Percentiles rank a stretch among this genome's conserved stretches.
Evolutionary conservation across 2,329 filamentous ascomycete species (phyloP).

Genomic region (Xylariales sp.): DNA sequence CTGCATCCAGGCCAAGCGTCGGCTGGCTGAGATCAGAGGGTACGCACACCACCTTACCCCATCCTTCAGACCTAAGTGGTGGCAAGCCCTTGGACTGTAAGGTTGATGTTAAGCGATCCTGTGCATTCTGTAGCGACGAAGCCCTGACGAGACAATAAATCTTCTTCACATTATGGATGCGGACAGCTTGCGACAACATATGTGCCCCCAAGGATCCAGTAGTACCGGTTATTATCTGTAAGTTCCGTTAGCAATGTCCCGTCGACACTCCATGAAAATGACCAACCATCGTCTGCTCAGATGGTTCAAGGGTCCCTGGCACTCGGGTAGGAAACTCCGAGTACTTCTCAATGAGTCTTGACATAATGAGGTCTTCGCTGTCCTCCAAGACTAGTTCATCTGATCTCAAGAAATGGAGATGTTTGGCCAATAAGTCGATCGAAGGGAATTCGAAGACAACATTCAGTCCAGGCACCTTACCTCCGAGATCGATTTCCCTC

Average conservation of each 20-base stretch:
- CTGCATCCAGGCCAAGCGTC: conserved; percentile 33
- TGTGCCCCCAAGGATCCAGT: conserved; percentile 4
- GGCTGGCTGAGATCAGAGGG: conserved; percentile 35
- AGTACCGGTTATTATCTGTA: conserved; percentile 1
- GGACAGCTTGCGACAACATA: conserved; percentile 1
- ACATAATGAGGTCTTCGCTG: neutral
- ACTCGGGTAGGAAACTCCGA: neutral
- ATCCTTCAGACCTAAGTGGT: neutral
- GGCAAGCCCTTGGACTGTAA: neutral
- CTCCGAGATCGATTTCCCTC: conserved; percentile 31
- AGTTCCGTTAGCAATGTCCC: neutral
- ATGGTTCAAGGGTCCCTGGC: neutral
- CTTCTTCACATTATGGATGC: neutral
- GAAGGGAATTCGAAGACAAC: conserved; percentile 2
- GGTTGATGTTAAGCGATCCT: neutral
- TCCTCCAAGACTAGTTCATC: too few relatives aligned
- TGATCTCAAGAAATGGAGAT: neutral
- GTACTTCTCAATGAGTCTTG: neutral
- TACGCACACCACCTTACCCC: conserved; percentile 30
- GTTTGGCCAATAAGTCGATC: neutral
- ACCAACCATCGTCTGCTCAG: neutral
- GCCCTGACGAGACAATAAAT: conserved; percentile 3
- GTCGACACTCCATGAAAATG: neutral
- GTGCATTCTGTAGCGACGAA: neutral
- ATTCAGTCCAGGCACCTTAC: conserved; percentile 9